Evolutionary conservation across 2,329 filamentous ascomycete species (phyloP).

Genomic region (Akanthomyces uredinophilus): DNA sequence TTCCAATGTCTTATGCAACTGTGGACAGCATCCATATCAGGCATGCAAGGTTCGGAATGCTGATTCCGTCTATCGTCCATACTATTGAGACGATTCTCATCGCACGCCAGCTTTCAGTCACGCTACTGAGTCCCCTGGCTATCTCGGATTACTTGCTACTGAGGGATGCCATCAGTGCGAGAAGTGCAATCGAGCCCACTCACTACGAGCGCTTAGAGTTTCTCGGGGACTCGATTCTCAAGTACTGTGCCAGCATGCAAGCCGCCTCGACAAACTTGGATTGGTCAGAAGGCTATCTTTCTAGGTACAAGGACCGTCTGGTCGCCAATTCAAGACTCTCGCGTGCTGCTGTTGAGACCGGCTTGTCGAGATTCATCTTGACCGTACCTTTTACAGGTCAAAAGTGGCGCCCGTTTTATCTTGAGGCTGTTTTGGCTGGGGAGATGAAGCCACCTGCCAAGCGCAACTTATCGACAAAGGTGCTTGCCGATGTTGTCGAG

Average conservation of each 20-base stretch:
- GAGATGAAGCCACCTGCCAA: constrained; percentile 6
- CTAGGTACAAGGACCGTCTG: constrained; percentile 59
- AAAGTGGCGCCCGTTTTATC: constrained; percentile 68
- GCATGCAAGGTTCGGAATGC: constrained; percentile 47
- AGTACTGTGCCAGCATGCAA: constrained; percentile 64
- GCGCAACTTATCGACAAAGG: constrained; percentile 63
- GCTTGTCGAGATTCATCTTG: constrained; percentile 69
- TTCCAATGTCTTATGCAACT: constrained; percentile 44
- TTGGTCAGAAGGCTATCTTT: constrained; percentile 75
- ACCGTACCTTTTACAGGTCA: constrained; percentile 59
- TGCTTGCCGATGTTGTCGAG: constrained; percentile 82
- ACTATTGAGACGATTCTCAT: constrained; percentile 62
- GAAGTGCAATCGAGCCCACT: constrained; percentile 50
- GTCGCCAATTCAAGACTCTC: constrained; percentile 73
- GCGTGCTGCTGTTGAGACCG: constrained; percentile 54
- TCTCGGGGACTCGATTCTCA: constrained; percentile 78
- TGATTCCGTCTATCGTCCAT: constrained; percentile 70
- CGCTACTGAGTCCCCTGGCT: constrained; percentile 33
- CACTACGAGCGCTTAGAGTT: constrained; percentile 87
- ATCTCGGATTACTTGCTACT: constrained; percentile 54
- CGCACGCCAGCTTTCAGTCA: constrained; percentile 49
- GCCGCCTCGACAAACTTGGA: constrained; percentile 52
- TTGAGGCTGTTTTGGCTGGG: constrained; percentile 30
- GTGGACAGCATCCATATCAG: constrained; percentile 43
- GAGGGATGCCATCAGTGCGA: constrained; percentile 64